These are phyloP conservation scores for Nymphaea thermarum DNA, from an alignment of 164 flowering plant genomes.

Conservation along the genomic window DNA sequence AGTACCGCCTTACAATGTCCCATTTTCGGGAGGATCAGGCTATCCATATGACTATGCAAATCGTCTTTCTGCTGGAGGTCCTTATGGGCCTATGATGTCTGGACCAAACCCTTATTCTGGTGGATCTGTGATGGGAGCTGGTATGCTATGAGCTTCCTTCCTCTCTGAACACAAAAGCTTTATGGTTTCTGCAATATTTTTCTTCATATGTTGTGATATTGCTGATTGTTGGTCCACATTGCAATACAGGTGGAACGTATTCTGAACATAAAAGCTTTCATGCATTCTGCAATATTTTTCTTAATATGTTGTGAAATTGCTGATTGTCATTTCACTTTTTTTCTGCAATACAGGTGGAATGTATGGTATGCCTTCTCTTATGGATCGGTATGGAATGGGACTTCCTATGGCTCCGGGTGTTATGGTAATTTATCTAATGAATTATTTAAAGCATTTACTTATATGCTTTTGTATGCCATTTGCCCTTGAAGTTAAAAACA, in stretches of 20 bases:
- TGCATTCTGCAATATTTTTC: too few species aligned
- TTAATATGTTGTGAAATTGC: background rate
- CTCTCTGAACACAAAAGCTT: too few species aligned
- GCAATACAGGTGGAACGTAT: too few species aligned
- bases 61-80: slow-evolving; percentile 79
- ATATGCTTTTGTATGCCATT: too few species aligned
- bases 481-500: too few species aligned
- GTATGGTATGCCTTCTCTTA: slow-evolving; percentile 68
- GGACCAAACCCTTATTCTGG: slow-evolving; percentile 70
- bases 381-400: slow-evolving; percentile 79
- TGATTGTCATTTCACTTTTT: background rate
- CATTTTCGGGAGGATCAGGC: slow-evolving; percentile 76
- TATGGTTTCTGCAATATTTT: too few species aligned
- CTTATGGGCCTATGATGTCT: slow-evolving; percentile 64
- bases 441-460: too few species aligned
- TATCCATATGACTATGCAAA: slow-evolving; percentile 71
- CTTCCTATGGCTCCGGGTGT: slow-evolving; percentile 59
- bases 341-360: slow-evolving; percentile 42
- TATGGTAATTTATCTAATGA: slow-evolving; percentile 36
- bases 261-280: too few species aligned
- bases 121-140: slow-evolving; percentile 78
- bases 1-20: slow-evolving; percentile 70
- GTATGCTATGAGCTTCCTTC: slow-evolving; percentile 13
- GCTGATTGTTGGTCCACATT: background rate
- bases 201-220: background rate